A percentile compares a stretch with the other conserved stretches of the same genome.
These are phyloP conservation scores for Candida methanosorbosa DNA, from an alignment of 805 yeast species.

Conservation along the genomic window DNA sequence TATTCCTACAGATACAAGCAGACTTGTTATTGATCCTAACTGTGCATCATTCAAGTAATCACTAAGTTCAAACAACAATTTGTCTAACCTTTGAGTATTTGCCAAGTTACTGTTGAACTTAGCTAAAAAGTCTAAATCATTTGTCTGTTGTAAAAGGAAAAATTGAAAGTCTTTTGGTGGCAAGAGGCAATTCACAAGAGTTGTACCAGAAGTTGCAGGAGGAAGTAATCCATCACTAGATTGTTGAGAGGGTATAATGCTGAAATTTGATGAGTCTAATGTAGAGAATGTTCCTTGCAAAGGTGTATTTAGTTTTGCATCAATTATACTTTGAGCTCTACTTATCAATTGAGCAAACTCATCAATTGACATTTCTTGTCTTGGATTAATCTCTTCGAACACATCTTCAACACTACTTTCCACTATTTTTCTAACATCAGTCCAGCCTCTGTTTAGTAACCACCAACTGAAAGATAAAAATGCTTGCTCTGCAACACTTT, in stretches of 20 bases:
- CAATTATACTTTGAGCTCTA: conserved; percentile 29
- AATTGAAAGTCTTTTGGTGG: conserved; percentile 47
- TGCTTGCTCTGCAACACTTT: conserved; percentile 63
- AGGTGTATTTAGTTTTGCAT: conserved; percentile 6
- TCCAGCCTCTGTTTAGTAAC: conserved; percentile 84
- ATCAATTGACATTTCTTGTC: conserved; percentile 56
- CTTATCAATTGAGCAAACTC: conserved; percentile 44
- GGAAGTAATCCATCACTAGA: background rate
- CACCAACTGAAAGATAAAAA: conserved; percentile 90
- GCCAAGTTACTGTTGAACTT: conserved; percentile 16
- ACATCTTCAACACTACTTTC: conserved; percentile 48
- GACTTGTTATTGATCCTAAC: conserved; percentile 22
- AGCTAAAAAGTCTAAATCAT: conserved; percentile 31
- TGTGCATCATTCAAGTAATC: conserved; percentile 19
- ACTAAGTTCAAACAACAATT: conserved; percentile 20
- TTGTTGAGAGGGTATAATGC: conserved; percentile 1
- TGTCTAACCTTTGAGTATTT: conserved; percentile 19
- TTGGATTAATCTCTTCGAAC: conserved; percentile 59
- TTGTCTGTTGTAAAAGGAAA: conserved; percentile 45
- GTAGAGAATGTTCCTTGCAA: background rate
- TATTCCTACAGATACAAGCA: conserved; percentile 35
- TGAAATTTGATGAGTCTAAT: conserved; percentile 2
- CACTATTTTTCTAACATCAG: conserved; percentile 41
- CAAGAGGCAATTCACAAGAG: conserved; percentile 21
- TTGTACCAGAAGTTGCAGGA: conserved; percentile 1